Evolutionary conservation across 2,329 filamentous ascomycete species (phyloP), one percentile per base, ranked within the genome.

Genomic region (Aspergillaceae sp.): DNA sequence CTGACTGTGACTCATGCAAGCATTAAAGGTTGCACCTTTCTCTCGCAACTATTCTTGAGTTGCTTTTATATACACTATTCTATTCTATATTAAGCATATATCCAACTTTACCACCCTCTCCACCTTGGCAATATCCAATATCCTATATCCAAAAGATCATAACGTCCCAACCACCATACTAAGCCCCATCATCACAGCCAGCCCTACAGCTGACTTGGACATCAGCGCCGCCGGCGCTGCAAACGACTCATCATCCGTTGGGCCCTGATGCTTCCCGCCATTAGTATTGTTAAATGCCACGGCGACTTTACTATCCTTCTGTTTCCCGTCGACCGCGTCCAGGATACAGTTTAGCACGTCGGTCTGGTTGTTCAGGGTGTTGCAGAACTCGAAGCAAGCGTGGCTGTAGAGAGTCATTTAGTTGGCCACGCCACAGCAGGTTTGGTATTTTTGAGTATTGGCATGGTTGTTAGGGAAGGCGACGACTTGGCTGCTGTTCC

Each of bases 301-400:
- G 10, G 10, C 40, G 19, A 19, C 19, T 19, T 19, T 19, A 19
- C 19, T 19, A 19, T 19, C 19, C 19, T 19, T 19, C 11, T 41
- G 30, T 5, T 9, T 41, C 5, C 10, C 40, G n/a, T 28, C 40
- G 28, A 28, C 40, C 30, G 5, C 30, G 7, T 41, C 38, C 38
- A 26, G 11, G 28, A 41, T 41, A 29, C 40, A 41, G 9, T 27
- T n/a, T 9, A 41, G 28, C 27, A 41, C 40, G 8, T 41, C 40
- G 3, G 28, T 32, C 28, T 29, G n/a, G 40, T 41, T 41, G 40
- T 9, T 11, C 6, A 4, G 9, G 27, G 29, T 32, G 27, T 41
- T 29, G 40, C 40, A 41, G 40, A 30, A 41, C 29, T 41, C 30
- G 28, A 41, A 41, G 40, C 40, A 41, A n/a, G 10, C 26, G n/a